Evolutionary conservation across 75 land plant genomes (phyloP).

Genomic region (Pinus tabuliformis): DNA sequence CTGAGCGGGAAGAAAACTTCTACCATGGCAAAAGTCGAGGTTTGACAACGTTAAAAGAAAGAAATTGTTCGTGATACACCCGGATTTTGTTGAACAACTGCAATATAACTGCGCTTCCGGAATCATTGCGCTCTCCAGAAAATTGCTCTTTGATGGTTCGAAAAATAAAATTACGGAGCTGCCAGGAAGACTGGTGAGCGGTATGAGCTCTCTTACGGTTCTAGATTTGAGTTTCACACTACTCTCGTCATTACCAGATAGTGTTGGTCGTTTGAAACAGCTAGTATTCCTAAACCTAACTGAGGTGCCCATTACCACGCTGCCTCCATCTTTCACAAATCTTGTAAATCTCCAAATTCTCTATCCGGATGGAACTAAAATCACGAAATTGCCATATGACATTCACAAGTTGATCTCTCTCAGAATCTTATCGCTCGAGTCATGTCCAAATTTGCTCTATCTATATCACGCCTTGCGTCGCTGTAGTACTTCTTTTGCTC

Average conservation of each 20-base stretch:
- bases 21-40: not conserved
- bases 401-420: not conserved
- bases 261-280: not conserved
- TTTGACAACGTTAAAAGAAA: not conserved
- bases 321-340: not conserved
- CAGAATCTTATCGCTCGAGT: not conserved
- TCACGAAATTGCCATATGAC: not conserved
- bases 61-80: not conserved
- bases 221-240: not conserved
- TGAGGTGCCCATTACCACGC: not conserved
- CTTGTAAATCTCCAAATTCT: not conserved
- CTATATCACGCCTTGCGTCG: not conserved
- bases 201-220: not conserved
- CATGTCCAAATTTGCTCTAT: not conserved
- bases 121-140: not conserved
- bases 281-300: not conserved
- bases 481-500: not conserved
- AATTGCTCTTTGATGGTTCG: not conserved
- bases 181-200: not conserved
- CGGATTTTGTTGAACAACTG: not conserved
- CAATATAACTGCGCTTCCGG: not conserved
- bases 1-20: not conserved
- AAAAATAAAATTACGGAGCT: not conserved
- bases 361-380: not conserved
- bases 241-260: not conserved